Percentiles rank a stretch among this genome's conserved stretches.
phyloP scores from a whole-genome alignment of 2,329 filamentous ascomycete genomes.

The Botryosphaeria agaves region DNA sequence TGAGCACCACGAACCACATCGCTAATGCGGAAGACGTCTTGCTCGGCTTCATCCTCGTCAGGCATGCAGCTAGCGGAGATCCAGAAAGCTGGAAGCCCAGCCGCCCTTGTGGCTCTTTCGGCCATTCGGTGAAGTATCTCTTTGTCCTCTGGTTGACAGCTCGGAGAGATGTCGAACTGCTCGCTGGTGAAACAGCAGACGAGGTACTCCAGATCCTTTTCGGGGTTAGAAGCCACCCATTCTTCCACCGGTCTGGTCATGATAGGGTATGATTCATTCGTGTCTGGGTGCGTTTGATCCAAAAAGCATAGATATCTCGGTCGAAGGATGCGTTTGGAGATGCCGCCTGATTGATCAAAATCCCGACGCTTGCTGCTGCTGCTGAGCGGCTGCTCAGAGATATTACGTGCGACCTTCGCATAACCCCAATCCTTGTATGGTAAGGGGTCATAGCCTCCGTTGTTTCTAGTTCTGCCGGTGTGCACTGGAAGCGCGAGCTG shows the following conservation, averaged over 20 bases:
- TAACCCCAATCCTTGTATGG: conserved; percentile 14
- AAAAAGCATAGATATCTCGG: conserved; percentile 15
- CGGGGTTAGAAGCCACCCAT: conserved; percentile 9
- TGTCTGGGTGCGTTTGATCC: conserved; percentile 4
- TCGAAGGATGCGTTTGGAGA: conserved; percentile 11
- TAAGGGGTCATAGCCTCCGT: conserved; percentile 11
- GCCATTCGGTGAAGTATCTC: conserved; percentile 17
- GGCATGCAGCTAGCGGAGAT: conserved; percentile 25
- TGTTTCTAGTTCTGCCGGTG: conserved; percentile 7
- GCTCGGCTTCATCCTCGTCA: conserved; percentile 13
- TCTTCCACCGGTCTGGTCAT: conserved; percentile 12
- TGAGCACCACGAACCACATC: conserved; percentile 27
- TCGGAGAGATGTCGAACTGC: conserved; percentile 17
- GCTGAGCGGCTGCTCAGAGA: conserved; percentile 8
- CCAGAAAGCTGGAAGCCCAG: conserved; percentile 24
- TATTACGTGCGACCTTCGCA: conserved; percentile 14
- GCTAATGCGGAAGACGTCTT: conserved; percentile 26
- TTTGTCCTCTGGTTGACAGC: too few relatives aligned
- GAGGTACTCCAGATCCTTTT: conserved; percentile 16
- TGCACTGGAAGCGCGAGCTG: conserved; percentile 10
- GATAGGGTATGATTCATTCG: conserved; percentile 3
- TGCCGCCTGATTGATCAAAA: conserved; percentile 6
- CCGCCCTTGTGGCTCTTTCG: conserved; percentile 19
- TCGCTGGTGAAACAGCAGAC: conserved; percentile 24
- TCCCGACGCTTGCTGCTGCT: conserved; percentile 3